Evolutionary conservation across 2,329 filamentous ascomycete genomes (phyloP).

Genomic region (Monilinia polystroma): DNA sequence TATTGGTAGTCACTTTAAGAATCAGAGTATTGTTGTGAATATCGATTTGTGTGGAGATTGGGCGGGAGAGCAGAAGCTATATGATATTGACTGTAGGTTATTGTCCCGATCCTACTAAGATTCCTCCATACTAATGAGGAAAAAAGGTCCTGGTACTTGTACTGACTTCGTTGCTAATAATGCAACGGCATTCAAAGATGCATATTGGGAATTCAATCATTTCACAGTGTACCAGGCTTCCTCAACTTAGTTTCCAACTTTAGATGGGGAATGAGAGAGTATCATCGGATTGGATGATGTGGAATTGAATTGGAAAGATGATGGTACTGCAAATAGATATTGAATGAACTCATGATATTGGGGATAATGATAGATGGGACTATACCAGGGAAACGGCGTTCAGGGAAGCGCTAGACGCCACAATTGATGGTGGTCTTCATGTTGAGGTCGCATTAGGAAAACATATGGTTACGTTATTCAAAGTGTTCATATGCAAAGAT

Average conservation of each 20-base stretch:
- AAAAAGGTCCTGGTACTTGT: constrained; percentile 33
- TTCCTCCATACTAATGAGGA: neutral
- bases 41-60: constrained; percentile 86
- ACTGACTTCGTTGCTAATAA: constrained; percentile 37
- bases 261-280: neutral
- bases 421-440: neutral
- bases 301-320: neutral
- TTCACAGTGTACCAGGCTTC: constrained; percentile 35
- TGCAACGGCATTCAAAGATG: constrained; percentile 34
- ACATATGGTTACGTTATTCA: neutral
- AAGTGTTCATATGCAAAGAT: neutral
- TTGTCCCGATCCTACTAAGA: neutral
- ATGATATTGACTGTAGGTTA: constrained; percentile 34
- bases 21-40: constrained; percentile 77
- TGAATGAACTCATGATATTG: neutral
- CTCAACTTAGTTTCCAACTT: neutral
- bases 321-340: neutral
- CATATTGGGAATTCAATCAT: constrained; percentile 39
- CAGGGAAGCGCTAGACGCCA: neutral
- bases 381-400: constrained; percentile 1
- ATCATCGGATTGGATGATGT: neutral
- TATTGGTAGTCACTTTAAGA: constrained; percentile 65
- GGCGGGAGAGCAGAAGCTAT: constrained; percentile 60
- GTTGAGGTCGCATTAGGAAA: neutral
- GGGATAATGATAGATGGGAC: constrained; percentile 2